Conservation (phyloP, 805 yeast species). For the Cyberlindnera subsufficiens region DNA sequence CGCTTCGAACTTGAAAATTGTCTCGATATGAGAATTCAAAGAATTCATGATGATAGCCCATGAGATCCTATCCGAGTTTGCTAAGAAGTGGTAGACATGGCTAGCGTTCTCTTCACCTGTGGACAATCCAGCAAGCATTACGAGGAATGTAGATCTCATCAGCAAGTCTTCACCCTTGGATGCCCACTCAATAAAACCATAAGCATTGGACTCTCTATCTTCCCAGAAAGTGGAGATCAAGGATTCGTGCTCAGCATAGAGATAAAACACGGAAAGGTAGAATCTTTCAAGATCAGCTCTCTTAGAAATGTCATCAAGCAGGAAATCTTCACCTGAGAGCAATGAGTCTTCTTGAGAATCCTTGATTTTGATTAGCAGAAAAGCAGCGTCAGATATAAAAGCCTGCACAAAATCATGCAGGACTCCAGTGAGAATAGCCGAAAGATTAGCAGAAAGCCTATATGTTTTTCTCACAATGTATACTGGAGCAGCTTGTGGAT, state of each 20-base stretch:
- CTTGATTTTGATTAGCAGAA: conserved; percentile 57
- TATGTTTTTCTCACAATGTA: conserved; percentile 18
- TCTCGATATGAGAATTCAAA: conserved; percentile 44
- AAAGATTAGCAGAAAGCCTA: conserved; percentile 21
- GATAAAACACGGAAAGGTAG: conserved; percentile 65
- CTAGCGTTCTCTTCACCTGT: conserved; percentile 50
- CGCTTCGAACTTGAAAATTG: conserved; percentile 31
- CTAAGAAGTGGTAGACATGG: conserved; percentile 43
- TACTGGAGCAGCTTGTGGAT: conserved; percentile 16
- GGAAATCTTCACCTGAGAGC: conserved; percentile 49
- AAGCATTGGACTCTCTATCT: conserved; percentile 56
- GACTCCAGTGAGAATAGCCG: conserved; percentile 28
- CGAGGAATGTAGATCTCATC: conserved; percentile 75
- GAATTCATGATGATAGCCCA: conserved; percentile 52
- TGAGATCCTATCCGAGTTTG: conserved; percentile 38
- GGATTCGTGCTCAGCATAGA: conserved; percentile 57
- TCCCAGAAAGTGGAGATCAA: conserved; percentile 62
- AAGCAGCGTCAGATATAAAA: conserved; percentile 60
- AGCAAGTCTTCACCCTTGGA: conserved; percentile 72
- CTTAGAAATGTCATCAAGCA: conserved; percentile 58
- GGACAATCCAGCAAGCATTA: conserved; percentile 72
- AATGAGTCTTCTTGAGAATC: conserved; percentile 72
- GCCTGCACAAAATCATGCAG: conserved; percentile 47
- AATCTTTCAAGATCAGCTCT: conserved; percentile 86
- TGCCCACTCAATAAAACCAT: conserved; percentile 89